Evolutionary conservation across 176 grass and related monocot species (phyloP).

Genomic region (Eleusine coracana): DNA sequence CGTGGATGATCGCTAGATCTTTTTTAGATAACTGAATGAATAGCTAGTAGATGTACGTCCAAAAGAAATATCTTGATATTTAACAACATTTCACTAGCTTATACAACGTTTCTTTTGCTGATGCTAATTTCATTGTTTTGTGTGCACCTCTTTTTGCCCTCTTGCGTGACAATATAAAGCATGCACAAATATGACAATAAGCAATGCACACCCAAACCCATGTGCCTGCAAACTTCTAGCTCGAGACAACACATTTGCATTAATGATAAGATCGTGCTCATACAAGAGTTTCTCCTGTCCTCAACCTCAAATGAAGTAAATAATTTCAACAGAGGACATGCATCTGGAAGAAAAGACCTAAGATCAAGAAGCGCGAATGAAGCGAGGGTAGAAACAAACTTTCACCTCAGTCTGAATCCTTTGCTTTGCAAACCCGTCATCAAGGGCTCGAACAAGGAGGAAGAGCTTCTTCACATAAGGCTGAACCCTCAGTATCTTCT

Average conservation of each 20-base stretch:
- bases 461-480: neutral
- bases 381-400: no score
- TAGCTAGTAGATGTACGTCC: no score
- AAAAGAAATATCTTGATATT: no score
- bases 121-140: neutral
- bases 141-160: neutral
- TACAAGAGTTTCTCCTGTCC: neutral
- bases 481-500: neutral
- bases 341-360: neutral
- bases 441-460: slow-evolving; percentile 26
- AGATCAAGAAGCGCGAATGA: neutral
- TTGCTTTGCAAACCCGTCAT: neutral
- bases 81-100: no score
- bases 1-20: no score
- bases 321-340: neutral
- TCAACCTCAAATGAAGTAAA: neutral
- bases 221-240: no score
- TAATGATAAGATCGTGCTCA: no score
- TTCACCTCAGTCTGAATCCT: slow-evolving; percentile 34
- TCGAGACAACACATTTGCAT: no score
- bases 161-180: neutral
- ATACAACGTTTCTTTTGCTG: neutral
- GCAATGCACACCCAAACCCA: no score
- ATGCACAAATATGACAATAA: neutral
- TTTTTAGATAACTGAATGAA: no score